phyloP scores from a whole-genome alignment of 108 stramenopile species.

The Chaetoceros muelleri region DNA sequence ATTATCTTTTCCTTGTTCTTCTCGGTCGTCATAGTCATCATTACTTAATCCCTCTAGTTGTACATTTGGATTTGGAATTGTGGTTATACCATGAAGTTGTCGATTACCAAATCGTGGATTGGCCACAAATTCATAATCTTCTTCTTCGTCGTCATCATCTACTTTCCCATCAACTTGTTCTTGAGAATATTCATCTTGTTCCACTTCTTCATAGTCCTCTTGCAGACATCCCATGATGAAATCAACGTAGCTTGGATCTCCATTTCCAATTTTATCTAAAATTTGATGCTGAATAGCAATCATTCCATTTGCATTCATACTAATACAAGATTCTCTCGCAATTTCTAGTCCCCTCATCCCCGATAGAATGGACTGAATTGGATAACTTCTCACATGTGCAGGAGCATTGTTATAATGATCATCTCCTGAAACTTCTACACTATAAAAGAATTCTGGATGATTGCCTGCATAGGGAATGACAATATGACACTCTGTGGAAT shows the following conservation, averaged over 20 bases:
- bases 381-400: slow-evolving; percentile 16
- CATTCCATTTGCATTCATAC: slow-evolving; percentile 54
- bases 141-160: neutral
- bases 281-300: slow-evolving; percentile 72
- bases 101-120: neutral
- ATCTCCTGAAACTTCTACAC: neutral
- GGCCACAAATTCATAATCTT: neutral
- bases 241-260: slow-evolving; percentile 46
- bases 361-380: slow-evolving; percentile 25
- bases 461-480: slow-evolving; percentile 2
- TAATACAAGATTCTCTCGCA: slow-evolving; percentile 53
- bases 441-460: slow-evolving; percentile 15
- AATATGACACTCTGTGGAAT: slow-evolving; percentile 29
- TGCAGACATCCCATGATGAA: slow-evolving; percentile 49
- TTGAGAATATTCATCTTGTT: neutral
- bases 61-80: too few species aligned
- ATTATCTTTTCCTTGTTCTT: neutral
- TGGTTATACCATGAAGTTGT: neutral
- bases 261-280: slow-evolving; percentile 18
- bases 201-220: slow-evolving; percentile 37
- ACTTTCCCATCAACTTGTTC: too few species aligned
- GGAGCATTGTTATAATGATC: slow-evolving; percentile 2
- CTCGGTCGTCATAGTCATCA: neutral
- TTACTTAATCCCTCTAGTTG: neutral
- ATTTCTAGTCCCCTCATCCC: slow-evolving; percentile 56